These are phyloP conservation scores for Neurospora hispaniola DNA, from an alignment of 495 filamentous ascomycete genomes.

Conservation along the genomic window DNA sequence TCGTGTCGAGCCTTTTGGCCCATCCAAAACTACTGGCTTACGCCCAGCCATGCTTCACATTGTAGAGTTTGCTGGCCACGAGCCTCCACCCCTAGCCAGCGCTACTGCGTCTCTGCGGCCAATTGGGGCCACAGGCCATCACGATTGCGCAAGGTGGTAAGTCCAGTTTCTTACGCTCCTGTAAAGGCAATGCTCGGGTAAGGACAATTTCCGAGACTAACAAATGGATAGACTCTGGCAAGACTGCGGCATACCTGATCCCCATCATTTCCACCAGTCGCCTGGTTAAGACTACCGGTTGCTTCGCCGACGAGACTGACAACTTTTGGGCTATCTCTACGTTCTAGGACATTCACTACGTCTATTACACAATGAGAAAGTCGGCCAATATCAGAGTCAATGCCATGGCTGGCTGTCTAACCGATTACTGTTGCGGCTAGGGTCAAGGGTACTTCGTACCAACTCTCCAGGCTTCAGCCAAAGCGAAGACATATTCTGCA, in stretches of 20 bases:
- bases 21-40: not conserved
- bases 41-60: not conserved
- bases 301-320: not conserved
- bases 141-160: not conserved
- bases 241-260: not conserved
- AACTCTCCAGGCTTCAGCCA: not conserved
- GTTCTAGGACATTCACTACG: not conserved
- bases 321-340: too few relatives aligned
- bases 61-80: not conserved
- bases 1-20: not conserved
- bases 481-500: not conserved
- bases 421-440: not conserved
- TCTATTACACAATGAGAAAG: not conserved
- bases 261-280: not conserved
- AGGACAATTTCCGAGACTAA: not conserved
- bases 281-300: not conserved
- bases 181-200: not conserved
- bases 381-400: not conserved
- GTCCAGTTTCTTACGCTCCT: not conserved
- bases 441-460: not conserved
- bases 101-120: not conserved
- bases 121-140: not conserved
- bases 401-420: not conserved
- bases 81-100: not conserved
- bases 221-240: not conserved